These are phyloP conservation scores for Sonneratia caseolaris DNA, from an alignment of 345 rosid species.

Conservation along the genomic window DNA sequence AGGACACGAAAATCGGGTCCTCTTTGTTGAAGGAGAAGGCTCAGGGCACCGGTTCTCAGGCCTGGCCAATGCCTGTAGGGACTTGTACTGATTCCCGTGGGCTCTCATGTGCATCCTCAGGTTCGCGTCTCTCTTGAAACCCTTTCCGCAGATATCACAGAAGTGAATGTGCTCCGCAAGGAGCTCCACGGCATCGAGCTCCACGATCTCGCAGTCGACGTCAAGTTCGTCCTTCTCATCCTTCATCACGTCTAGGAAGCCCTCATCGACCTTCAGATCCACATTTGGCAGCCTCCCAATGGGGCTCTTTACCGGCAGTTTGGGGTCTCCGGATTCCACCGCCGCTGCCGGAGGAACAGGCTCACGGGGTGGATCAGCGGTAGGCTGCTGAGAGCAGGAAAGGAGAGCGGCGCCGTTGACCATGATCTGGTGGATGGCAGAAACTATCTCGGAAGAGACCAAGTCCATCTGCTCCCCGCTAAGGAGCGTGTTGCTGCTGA, in stretches of 20 bases:
- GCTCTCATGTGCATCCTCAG: slow-evolving; percentile 79
- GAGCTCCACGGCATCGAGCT: slow-evolving; percentile 55
- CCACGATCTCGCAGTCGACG: slow-evolving; percentile 30
- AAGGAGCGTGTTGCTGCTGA: slow-evolving; percentile 12
- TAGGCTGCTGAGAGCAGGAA: slow-evolving; percentile 9
- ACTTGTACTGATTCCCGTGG: slow-evolving; percentile 60
- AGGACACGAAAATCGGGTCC: slow-evolving; percentile 53
- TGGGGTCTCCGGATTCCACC: not conserved
- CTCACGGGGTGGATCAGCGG: not conserved
- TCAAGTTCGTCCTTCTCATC: slow-evolving; percentile 15
- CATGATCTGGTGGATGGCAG: slow-evolving; percentile 18
- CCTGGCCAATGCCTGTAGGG: slow-evolving; percentile 49
- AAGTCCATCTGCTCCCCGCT: slow-evolving; percentile 11
- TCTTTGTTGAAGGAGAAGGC: slow-evolving; percentile 6
- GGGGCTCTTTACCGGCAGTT: not conserved
- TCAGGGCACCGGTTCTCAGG: slow-evolving; percentile 13
- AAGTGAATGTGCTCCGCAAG: slow-evolving; percentile 57
- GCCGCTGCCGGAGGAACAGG: not conserved
- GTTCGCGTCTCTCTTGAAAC: slow-evolving; percentile 73
- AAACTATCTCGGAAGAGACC: slow-evolving; percentile 15
- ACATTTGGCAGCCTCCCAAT: not conserved
- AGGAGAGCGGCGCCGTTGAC: slow-evolving; percentile 21
- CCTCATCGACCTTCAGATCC: slow-evolving; percentile 1
- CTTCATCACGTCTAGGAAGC: not conserved
- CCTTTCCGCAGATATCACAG: slow-evolving; percentile 66